These are phyloP conservation scores for Neonectria punicea DNA, from an alignment of 2,329 filamentous ascomycete species.

Conservation along the genomic window DNA sequence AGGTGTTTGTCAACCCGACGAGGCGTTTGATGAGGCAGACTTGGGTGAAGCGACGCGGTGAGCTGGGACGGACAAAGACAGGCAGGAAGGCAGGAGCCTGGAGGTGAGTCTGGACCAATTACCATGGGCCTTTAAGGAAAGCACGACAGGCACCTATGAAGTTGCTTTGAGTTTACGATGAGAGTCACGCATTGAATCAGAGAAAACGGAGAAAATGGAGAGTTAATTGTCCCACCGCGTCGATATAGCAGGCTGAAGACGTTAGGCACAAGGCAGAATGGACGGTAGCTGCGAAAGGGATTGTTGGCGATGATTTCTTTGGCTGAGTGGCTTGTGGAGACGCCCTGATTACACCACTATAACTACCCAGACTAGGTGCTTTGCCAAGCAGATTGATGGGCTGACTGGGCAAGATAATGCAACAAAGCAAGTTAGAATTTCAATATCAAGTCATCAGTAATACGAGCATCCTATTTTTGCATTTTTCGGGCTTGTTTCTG, in stretches of 20 bases:
- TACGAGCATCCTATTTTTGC: too few species aligned
- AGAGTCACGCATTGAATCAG: too few species aligned
- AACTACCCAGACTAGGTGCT: not conserved
- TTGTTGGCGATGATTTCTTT: not conserved
- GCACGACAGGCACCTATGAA: not conserved
- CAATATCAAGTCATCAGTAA: too few species aligned
- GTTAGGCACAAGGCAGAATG: not conserved
- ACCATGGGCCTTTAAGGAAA: not conserved
- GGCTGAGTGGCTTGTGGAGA: too few species aligned
- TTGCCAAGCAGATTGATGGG: not conserved
- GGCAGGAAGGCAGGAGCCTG: not conserved
- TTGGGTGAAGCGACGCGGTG: not conserved
- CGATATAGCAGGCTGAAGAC: not conserved
- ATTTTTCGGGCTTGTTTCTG: too few species aligned
- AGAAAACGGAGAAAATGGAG: not conserved
- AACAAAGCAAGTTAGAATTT: too few species aligned
- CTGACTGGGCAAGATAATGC: not conserved
- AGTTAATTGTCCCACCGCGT: not conserved
- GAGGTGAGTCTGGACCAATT: not conserved
- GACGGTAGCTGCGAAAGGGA: not conserved
- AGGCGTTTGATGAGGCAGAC: not conserved
- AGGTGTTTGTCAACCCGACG: not conserved
- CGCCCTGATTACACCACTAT: too few species aligned
- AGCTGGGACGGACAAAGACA: not conserved
- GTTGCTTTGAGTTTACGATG: too few species aligned